These are phyloP conservation scores for Salix arbutifolia DNA, from an alignment of 345 rosid genomes.

Conservation along the genomic window DNA sequence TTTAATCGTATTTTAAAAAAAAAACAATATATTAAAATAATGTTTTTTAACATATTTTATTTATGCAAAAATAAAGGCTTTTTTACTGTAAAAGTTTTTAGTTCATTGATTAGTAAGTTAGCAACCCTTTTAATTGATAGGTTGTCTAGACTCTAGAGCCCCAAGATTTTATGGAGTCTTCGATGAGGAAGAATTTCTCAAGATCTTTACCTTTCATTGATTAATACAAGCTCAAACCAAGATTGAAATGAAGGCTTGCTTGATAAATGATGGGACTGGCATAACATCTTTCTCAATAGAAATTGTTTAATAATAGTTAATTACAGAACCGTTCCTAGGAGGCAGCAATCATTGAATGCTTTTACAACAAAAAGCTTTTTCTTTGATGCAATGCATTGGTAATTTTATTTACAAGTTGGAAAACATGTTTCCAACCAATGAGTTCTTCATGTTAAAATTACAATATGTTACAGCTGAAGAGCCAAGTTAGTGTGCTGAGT, in stretches of 20 bases:
- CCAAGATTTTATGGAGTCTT: not conserved
- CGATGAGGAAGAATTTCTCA: not conserved
- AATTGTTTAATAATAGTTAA: not conserved
- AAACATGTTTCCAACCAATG: too few species aligned
- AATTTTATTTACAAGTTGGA: not conserved
- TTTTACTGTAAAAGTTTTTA: not conserved
- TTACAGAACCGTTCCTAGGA: not conserved
- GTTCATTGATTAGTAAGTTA: too few species aligned
- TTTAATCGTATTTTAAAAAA: too few species aligned
- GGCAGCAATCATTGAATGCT: not conserved
- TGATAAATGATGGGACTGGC: not conserved
- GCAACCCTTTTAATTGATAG: too few species aligned
- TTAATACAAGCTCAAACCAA: not conserved
- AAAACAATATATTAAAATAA: too few species aligned
- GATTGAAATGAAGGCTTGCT: not conserved
- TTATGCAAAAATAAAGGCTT: not conserved
- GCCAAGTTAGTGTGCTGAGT: slow-evolving; percentile 18
- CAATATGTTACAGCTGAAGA: slow-evolving; percentile 23
- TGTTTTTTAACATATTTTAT: not conserved
- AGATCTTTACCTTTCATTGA: not conserved
- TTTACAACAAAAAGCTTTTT: not conserved
- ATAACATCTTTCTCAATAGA: not conserved
- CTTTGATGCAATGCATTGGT: not conserved
- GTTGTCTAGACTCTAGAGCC: not conserved
- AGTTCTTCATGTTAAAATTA: not conserved